Base-by-base conservation (phyloP, 2,329 filamentous ascomycete genomes). In the Rhinocladiella mackenziei region DNA sequence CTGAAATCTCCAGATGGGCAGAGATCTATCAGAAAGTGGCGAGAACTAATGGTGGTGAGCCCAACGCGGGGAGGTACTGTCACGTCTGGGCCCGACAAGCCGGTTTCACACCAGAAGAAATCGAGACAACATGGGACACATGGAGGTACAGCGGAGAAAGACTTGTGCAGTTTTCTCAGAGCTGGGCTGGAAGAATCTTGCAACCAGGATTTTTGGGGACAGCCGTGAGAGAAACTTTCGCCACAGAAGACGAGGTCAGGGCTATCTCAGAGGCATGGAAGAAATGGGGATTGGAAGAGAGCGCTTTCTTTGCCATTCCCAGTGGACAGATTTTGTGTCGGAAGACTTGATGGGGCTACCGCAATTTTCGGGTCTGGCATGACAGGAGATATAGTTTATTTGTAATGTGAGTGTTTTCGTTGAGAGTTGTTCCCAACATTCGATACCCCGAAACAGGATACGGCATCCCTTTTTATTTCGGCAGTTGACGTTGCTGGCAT, bases 11-110 rank as follows among this genome's bases (percentile, higher is more conserved):
- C 13, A 40, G 54, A 5, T 65, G 56, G 55, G 50, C 53, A 19
- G 43, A 51, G 3, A 19, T 61, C 22, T 62, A 61, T 50, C 51
- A 58, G 42, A 49, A 47, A 7, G 55, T 62, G 5, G 58, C 59
- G 13, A 49, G 56, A 37, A 38, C 45, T 11, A 61, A 60, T 48
- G 61, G 61, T 2, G 62, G 58, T 5, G 60, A 63, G 41, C 61
- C 62, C 11, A 58, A 56, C 38, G 58, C 58, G 2, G 58, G 58
- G 4, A 45, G 56, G 14, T 49, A 53, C 31, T 47, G 53, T 28
- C 56, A 55, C 43, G 50, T 51, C 18, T 61, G 58, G 58, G 55
- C 56, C 4, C 48, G 53, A 23, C 40, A 58, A 42, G 58, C 58
- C 10, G 58, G 58, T 4, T 58, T 59, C 35, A 11, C 11, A 9